phyloP scores from a whole-genome alignment of 441 rosid species.

The Gossypium trilobum region DNA sequence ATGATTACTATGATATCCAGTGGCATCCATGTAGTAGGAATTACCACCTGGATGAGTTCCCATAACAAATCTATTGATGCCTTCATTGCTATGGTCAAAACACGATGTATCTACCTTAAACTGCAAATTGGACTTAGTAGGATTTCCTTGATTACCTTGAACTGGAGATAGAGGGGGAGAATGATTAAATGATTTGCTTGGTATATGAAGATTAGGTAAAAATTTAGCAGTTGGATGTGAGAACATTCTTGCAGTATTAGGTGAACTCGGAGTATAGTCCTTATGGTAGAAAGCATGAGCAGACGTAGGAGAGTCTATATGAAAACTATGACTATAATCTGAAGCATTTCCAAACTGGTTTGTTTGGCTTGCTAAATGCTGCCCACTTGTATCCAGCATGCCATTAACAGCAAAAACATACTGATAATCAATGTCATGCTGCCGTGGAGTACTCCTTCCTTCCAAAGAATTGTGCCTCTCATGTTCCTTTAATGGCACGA shows the following conservation, averaged over 20 bases:
- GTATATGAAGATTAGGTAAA: slow-evolving; percentile 25
- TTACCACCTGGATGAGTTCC: slow-evolving; percentile 28
- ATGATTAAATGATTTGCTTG: slow-evolving; percentile 24
- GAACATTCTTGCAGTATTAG: slow-evolving; percentile 24
- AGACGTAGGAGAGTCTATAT: slow-evolving; percentile 40
- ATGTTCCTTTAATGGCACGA: slow-evolving; percentile 29
- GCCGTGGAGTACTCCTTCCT: slow-evolving; percentile 26
- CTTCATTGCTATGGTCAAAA: slow-evolving; percentile 22
- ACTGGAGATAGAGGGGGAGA: slow-evolving; percentile 49
- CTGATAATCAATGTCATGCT: slow-evolving; percentile 33
- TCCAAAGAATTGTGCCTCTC: slow-evolving; percentile 39
- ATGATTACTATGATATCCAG: slow-evolving; percentile 25
- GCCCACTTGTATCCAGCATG: slow-evolving; percentile 47
- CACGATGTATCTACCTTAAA: slow-evolving; percentile 15
- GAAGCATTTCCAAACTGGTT: slow-evolving; percentile 45
- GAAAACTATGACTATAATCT: slow-evolving; percentile 37
- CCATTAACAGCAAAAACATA: slow-evolving; percentile 52
- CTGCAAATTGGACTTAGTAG: slow-evolving; percentile 16
- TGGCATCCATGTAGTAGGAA: slow-evolving; percentile 27
- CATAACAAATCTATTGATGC: slow-evolving; percentile 13
- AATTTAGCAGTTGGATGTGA: slow-evolving; percentile 29
- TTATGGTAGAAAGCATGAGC: slow-evolving; percentile 37
- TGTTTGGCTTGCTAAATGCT: slow-evolving; percentile 37
- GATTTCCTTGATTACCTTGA: slow-evolving; percentile 31
- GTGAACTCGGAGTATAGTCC: slow-evolving; percentile 35